These are phyloP conservation scores for Phytophthora pseudosyringae DNA, from an alignment of 352 stramenopile genomes.

Conservation along the genomic window DNA sequence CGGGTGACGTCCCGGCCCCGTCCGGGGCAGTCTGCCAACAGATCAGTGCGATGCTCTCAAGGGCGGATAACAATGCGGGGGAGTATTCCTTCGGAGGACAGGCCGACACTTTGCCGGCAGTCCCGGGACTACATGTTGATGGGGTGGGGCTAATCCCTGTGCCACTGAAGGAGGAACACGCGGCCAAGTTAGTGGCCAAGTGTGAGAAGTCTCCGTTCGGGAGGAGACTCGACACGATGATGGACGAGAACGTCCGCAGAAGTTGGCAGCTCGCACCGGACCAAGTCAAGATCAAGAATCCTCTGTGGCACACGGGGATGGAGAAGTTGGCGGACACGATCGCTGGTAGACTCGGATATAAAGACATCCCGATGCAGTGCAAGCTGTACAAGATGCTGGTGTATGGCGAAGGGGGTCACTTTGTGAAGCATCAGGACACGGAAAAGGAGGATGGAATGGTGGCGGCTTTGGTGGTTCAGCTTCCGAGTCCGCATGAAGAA, in stretches of 20 bases:
- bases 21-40: background rate
- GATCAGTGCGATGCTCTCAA: background rate
- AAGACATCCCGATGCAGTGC: slow-evolving; percentile 21
- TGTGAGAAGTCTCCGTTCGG: background rate
- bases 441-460: slow-evolving; percentile 67
- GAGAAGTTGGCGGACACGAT: slow-evolving; percentile 6
- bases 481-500: slow-evolving; percentile 32
- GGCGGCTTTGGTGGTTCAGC: slow-evolving; percentile 52
- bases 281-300: slow-evolving; percentile 23
- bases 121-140: slow-evolving; percentile 15
- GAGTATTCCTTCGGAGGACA: slow-evolving; percentile 4
- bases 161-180: background rate
- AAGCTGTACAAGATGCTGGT: slow-evolving; percentile 59
- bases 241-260: background rate
- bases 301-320: slow-evolving; percentile 3
- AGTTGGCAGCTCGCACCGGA: slow-evolving; percentile 4
- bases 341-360: slow-evolving; percentile 20
- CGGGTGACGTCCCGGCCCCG: no score
- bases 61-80: background rate
- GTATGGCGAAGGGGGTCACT: no score
- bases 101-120: background rate
- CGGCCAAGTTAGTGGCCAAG: background rate
- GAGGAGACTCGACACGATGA: background rate
- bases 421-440: slow-evolving; percentile 53
- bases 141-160: background rate